These are phyloP conservation scores for Aspergillus sojae DNA, from an alignment of 2,329 filamentous ascomycete species.

Conservation along the genomic window DNA sequence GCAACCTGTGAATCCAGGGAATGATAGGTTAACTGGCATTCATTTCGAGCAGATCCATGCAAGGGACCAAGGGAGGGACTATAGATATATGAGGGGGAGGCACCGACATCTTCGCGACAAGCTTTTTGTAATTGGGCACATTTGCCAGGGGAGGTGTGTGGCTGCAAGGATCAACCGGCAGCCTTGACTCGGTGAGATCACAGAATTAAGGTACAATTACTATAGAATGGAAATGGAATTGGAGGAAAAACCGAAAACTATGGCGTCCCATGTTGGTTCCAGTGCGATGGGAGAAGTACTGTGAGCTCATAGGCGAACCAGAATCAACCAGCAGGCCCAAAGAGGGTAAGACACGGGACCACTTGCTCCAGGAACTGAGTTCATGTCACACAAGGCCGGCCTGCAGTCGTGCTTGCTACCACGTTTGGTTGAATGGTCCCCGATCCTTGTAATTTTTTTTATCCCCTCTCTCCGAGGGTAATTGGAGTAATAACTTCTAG, in stretches of 20 bases:
- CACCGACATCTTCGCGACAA: slow-evolving; percentile 2
- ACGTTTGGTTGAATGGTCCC: neutral
- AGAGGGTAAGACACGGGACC: neutral
- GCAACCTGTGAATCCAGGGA: slow-evolving; percentile 21
- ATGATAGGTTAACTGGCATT: slow-evolving; percentile 13
- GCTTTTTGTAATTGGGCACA: neutral
- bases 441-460: neutral
- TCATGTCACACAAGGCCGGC: neutral
- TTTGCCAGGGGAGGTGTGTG: neutral
- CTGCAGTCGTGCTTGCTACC: neutral
- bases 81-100: slow-evolving; percentile 4
- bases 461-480: neutral
- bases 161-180: neutral
- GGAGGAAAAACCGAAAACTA: neutral
- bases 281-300: neutral
- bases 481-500: neutral
- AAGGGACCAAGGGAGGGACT: slow-evolving; percentile 2
- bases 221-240: slow-evolving; percentile 1
- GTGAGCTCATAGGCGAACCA: slow-evolving; percentile 3
- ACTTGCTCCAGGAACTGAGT: neutral
- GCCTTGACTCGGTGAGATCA: neutral
- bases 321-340: neutral
- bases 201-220: neutral
- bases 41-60: slow-evolving; percentile 1
- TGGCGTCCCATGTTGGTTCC: neutral